These are phyloP conservation scores for Marasmius sp. DNA, from an alignment of 1,284 basidiomycete species.

Conservation along the genomic window DNA sequence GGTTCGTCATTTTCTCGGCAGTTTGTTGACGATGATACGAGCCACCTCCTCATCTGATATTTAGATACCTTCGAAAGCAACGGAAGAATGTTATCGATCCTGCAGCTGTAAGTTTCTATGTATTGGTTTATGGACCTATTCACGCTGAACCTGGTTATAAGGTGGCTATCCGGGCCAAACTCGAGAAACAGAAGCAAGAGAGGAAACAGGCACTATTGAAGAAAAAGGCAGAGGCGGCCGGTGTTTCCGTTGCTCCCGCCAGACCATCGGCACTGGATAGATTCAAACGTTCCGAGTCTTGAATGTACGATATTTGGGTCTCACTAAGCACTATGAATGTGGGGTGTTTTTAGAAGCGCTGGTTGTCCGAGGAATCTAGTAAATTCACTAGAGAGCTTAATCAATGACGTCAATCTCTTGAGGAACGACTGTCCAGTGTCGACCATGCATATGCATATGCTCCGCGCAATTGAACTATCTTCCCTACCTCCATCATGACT, in stretches of 20 bases:
- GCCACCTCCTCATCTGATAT: not conserved
- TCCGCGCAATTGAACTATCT: not conserved
- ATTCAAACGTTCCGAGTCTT: conserved; percentile 39
- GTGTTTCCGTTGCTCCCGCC: conserved; percentile 15
- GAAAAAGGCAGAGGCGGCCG: conserved; percentile 33
- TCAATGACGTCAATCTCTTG: no score
- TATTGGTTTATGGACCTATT: not conserved
- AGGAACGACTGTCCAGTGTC: no score
- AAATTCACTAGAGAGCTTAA: no score
- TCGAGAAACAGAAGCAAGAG: conserved; percentile 65
- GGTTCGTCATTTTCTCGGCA: conserved; percentile 37
- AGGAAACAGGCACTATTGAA: conserved; percentile 39
- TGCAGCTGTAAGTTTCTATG: conserved; percentile 56
- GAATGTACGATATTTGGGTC: not conserved
- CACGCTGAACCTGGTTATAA: conserved; percentile 23
- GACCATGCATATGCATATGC: no score
- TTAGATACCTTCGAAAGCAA: conserved; percentile 79
- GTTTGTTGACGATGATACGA: not conserved
- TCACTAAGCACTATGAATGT: not conserved
- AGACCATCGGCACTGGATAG: conserved; percentile 69
- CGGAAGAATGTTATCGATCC: conserved; percentile 93
- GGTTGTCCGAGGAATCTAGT: no score
- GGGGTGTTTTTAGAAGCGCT: not conserved
- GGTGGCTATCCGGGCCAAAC: conserved; percentile 68
- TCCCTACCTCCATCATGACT: not conserved